Conservation (phyloP, 352 stramenopile genomes). For the Albugo candida region DNA sequence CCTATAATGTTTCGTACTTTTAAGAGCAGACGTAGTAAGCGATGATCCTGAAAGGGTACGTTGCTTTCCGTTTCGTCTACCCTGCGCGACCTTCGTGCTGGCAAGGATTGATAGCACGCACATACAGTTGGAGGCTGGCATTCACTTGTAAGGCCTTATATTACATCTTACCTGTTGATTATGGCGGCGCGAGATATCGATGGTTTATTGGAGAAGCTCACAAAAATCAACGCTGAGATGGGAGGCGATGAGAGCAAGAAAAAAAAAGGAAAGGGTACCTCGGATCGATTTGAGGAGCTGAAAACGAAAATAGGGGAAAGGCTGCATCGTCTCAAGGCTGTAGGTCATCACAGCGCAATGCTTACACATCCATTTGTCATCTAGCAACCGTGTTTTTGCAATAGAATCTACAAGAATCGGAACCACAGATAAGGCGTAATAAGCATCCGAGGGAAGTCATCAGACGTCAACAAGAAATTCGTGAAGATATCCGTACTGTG, state of each 20-base stretch:
- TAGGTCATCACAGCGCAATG: conserved; percentile 8
- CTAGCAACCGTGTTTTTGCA: not conserved
- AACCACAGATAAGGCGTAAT: conserved; percentile 32
- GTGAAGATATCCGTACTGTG: conserved; percentile 57
- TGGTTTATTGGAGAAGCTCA: conserved; percentile 49
- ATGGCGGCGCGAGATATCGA: conserved; percentile 23
- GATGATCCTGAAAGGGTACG: not conserved
- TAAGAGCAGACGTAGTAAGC: conserved; percentile 8
- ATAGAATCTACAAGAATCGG: conserved; percentile 55
- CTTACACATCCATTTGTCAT: not conserved
- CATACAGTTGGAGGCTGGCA: too few species aligned
- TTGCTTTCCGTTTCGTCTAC: not conserved
- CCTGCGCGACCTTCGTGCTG: not conserved
- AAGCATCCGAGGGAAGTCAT: conserved; percentile 70
- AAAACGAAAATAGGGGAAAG: conserved; percentile 61
- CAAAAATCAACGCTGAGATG: conserved; percentile 65
- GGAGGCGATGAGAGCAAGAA: conserved; percentile 43
- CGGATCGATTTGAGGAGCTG: conserved; percentile 62
- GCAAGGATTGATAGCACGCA: too few species aligned
- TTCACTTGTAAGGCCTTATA: too few species aligned
- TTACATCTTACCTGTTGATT: too few species aligned
- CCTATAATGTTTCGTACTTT: too few species aligned
- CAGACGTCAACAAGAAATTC: conserved; percentile 52
- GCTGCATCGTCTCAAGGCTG: conserved; percentile 56
- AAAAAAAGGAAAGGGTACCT: conserved; percentile 40